Conservation (phyloP, 805 yeast species). For the Hanseniaspora pseudoguilliermondii region DNA sequence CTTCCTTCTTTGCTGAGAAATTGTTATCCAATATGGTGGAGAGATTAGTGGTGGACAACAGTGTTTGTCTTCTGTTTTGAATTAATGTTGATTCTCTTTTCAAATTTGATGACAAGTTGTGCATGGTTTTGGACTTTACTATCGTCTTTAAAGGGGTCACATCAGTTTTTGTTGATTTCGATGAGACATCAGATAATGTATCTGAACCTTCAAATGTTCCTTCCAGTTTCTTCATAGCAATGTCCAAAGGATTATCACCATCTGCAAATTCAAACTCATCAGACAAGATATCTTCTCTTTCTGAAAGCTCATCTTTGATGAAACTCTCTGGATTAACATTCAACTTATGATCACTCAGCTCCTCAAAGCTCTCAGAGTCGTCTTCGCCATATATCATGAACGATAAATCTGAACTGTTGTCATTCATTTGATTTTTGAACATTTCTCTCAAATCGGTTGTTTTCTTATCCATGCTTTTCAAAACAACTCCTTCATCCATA, state of each 20-base stretch:
- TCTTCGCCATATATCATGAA: slow-evolving; percentile 9
- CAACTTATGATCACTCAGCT: slow-evolving; percentile 14
- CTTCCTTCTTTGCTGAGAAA: slow-evolving; percentile 19
- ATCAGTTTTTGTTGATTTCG: slow-evolving; percentile 9
- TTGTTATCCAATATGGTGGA: slow-evolving; percentile 17
- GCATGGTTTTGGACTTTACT: slow-evolving; percentile 6
- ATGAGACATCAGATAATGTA: slow-evolving; percentile 20
- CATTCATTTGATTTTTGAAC: slow-evolving; percentile 6
- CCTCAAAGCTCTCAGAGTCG: neutral
- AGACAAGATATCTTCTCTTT: slow-evolving; percentile 3
- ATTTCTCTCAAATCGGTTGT: slow-evolving; percentile 8
- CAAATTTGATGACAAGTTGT: slow-evolving; percentile 1
- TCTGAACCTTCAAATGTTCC: slow-evolving; percentile 35
- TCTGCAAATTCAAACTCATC: slow-evolving; percentile 18
- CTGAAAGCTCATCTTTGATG: slow-evolving; percentile 2
- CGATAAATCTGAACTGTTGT: neutral
- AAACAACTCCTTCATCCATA: neutral
- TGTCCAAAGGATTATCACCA: slow-evolving; percentile 56
- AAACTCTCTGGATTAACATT: slow-evolving; percentile 18
- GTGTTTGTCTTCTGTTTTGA: slow-evolving; percentile 16
- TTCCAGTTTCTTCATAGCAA: slow-evolving; percentile 66
- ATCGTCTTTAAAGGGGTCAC: neutral
- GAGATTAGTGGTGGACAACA: slow-evolving; percentile 17
- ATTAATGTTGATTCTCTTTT: neutral
- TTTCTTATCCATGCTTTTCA: neutral